Evolutionary conservation across 306 rosid species (phyloP).

Genomic region (Styphnolobium japonicum): DNA sequence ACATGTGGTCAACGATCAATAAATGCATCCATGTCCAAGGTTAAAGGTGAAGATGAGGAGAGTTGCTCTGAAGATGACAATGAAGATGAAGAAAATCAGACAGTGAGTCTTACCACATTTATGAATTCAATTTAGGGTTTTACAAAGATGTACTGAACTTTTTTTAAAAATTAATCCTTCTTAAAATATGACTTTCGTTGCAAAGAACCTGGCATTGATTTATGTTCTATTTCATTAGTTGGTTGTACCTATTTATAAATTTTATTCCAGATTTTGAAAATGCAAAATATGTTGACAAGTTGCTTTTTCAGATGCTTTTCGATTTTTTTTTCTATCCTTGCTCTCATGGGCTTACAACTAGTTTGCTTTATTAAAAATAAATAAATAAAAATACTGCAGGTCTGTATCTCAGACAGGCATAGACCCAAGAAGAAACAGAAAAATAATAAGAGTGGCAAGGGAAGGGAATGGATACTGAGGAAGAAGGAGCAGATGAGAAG

Average conservation of each 20-base stretch:
- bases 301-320: background rate
- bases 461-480: conserved; percentile 79
- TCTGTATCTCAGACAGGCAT: conserved; percentile 68
- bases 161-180: background rate
- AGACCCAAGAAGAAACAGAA: conserved; percentile 75
- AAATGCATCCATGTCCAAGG: conserved; percentile 41
- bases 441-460: conserved; percentile 57
- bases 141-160: background rate
- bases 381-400: conserved; percentile 42
- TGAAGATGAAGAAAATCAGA: conserved; percentile 69
- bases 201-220: background rate
- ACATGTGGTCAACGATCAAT: conserved; percentile 68
- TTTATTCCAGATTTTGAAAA: conserved; percentile 9
- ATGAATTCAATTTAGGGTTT: background rate
- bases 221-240: background rate
- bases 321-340: background rate
- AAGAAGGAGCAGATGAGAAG: conserved; percentile 91
- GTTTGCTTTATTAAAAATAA: background rate
- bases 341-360: background rate
- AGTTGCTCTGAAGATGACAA: conserved; percentile 59
- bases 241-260: background rate
- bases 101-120: conserved; percentile 40
- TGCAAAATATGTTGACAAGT: background rate
- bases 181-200: background rate
- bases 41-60: conserved; percentile 58